phyloP scores from a whole-genome alignment of 2,329 filamentous ascomycete genomes.

The Trichoderma sp. region DNA sequence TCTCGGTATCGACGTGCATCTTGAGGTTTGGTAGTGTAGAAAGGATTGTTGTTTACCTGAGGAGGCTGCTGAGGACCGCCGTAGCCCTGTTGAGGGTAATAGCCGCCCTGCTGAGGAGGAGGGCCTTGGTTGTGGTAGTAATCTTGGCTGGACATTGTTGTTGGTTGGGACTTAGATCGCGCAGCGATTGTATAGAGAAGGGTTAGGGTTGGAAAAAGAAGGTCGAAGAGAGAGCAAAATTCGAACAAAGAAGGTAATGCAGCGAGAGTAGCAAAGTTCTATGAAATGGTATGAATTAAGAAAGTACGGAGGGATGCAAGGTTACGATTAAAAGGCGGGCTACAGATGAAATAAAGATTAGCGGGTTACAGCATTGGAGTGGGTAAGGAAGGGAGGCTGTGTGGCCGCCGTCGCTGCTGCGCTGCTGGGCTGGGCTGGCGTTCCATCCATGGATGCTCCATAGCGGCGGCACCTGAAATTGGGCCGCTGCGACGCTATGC shows the following conservation, averaged over 20 bases:
- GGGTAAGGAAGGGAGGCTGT: constrained; percentile 15
- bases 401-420: neutral
- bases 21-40: neutral
- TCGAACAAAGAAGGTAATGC: neutral
- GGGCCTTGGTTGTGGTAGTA: constrained; percentile 41
- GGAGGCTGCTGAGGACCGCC: constrained; percentile 44
- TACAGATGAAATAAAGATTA: constrained; percentile 22
- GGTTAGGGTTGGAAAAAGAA: neutral
- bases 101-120: constrained; percentile 1
- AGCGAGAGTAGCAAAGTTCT: neutral
- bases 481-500: neutral
- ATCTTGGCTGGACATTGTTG: constrained; percentile 47
- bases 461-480: neutral
- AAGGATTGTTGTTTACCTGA: constrained; percentile 40
- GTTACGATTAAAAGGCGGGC: neutral
- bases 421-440: neutral
- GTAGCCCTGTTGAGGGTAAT: constrained; percentile 33
- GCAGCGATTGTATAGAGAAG: neutral
- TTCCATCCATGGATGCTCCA: neutral
- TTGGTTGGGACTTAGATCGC: neutral
- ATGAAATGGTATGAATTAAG: neutral
- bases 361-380: constrained; percentile 17
- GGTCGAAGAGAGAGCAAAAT: neutral
- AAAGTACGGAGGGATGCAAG: constrained; percentile 3
- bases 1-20: neutral